phyloP scores from a whole-genome alignment of 306 rosid species.

The Luffa aegyptiaca region DNA sequence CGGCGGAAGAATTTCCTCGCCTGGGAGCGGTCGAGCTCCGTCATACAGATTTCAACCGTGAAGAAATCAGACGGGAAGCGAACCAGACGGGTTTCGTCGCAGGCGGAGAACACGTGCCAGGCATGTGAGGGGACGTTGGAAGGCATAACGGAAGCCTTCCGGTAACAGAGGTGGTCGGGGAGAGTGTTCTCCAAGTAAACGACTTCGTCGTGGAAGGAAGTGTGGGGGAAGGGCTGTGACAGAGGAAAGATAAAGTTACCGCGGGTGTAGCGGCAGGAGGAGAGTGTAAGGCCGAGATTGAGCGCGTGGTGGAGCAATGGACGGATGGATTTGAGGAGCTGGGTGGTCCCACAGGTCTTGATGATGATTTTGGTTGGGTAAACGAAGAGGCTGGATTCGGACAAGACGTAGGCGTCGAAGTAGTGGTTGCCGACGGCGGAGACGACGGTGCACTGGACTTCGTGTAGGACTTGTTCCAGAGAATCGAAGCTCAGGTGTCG shows the following conservation, averaged over 20 bases:
- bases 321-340: conserved; percentile 72
- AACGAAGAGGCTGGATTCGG: conserved; percentile 93
- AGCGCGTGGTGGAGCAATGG: conserved; percentile 59
- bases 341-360: conserved; percentile 97
- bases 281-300: conserved; percentile 32
- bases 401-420: conserved; percentile 83
- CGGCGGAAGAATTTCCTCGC: conserved; percentile 59
- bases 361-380: conserved; percentile 90
- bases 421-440: conserved; percentile 77
- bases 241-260: conserved; percentile 79
- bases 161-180: conserved; percentile 38
- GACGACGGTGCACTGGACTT: conserved; percentile 92
- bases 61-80: conserved; percentile 16
- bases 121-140: conserved; percentile 55
- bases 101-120: conserved; percentile 88
- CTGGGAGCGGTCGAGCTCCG: conserved; percentile 59
- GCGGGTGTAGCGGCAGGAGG: conserved; percentile 63
- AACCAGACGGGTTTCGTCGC: background rate
- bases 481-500: conserved; percentile 58
- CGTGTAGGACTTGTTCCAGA: conserved; percentile 48
- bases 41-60: conserved; percentile 92
- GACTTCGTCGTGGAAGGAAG: conserved; percentile 65
- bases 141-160: conserved; percentile 80
- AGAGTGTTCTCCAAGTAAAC: conserved; percentile 40
- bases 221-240: conserved; percentile 84